phyloP scores from a whole-genome alignment of 306 rosid genomes.

The Gynostemma pentaphyllum region DNA sequence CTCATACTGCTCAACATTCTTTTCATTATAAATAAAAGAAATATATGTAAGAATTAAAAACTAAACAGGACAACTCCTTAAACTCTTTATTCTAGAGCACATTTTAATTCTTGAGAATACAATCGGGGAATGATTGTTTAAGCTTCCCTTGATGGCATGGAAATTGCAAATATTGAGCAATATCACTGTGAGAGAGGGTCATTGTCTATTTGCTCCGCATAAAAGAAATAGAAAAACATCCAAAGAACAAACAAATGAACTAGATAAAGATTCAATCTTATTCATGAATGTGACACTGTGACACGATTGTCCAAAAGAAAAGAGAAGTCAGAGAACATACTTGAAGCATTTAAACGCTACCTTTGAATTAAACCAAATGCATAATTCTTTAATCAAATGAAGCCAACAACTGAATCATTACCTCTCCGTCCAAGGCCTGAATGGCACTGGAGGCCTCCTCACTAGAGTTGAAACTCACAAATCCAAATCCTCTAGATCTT shows the following conservation, averaged over 20 bases:
- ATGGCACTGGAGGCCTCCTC: constrained; percentile 92
- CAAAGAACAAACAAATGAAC: background rate
- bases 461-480: constrained; percentile 48
- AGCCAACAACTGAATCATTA: constrained; percentile 17
- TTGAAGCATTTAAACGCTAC: background rate
- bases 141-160: too few relatives aligned
- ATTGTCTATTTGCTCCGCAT: background rate
- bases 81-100: background rate
- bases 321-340: background rate
- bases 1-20: background rate
- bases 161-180: too few relatives aligned
- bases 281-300: background rate
- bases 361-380: background rate
- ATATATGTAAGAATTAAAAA: background rate
- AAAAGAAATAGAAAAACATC: background rate
- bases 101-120: background rate
- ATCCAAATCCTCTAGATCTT: constrained; percentile 87
- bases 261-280: background rate
- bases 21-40: background rate
- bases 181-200: background rate
- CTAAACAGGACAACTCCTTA: background rate
- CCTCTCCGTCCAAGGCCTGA: constrained; percentile 90
- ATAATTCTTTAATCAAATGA: background rate
- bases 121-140: background rate
- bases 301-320: background rate